Base-by-base conservation (phyloP, 768 basidiomycete genomes). In the Suillus tomentosus region DNA sequence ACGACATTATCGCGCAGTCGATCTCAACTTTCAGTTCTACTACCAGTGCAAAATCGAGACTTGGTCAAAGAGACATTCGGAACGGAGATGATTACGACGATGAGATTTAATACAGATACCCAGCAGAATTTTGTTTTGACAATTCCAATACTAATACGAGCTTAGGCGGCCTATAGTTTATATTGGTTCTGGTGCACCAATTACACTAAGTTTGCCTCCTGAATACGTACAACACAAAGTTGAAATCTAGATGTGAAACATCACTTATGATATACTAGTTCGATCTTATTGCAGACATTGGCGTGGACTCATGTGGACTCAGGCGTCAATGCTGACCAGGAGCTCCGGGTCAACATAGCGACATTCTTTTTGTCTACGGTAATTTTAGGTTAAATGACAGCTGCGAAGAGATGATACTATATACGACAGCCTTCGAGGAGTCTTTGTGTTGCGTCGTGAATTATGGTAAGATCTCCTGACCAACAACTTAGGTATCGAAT, bases 1-100 rank as follows among this genome's bases (percentile, higher is more conserved):
- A 90, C 64, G 89, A 89, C 70, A 84, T 92, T 45, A 84, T 92
- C 59, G 79, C 79, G 2, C 83, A 79, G 58, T 79, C 81, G 13
- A 78, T 84, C 55, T 79, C 82, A 31, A 76, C 57, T 47, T 77
- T 73, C 64, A 53, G 58, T 3, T 50, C 31, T 13, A 19, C 62
- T 39, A 36, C 40, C 27, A 31, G n/a, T 36, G 43, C 36, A 61
- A 72, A 66, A 57, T 66, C 67, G 40, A 75, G 55, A 56, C 64
- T 64, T 64, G 67, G 63, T 53, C 57, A 65, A 53, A 65, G 72
- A 36, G 68, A 70, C 40, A 24, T 47, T 19, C 62, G 67, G 13
- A 70, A 67, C 47, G 76, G 71, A 42, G 72, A 76, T 42, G 75
- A 73, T 22, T 69, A 59, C n/a, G 71, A 74, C 19, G 66, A 70